Percentiles rank a stretch among this genome's conserved stretches.
These are phyloP conservation scores for Dendrostoma leiphaemia DNA, from an alignment of 2,329 filamentous ascomycete genomes.

Conservation along the genomic window DNA sequence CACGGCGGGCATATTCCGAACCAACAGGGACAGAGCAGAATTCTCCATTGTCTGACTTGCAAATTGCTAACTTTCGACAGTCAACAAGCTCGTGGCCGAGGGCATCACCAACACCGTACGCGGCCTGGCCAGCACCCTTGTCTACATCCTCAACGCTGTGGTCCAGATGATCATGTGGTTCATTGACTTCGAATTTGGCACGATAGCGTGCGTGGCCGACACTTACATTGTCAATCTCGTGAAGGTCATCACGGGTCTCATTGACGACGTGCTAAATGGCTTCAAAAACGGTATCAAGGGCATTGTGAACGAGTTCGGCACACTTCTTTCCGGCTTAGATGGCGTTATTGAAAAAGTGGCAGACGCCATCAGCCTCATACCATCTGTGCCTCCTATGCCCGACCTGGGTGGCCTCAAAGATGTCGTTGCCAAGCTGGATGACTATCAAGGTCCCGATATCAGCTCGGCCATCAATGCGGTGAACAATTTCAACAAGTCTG, in stretches of 20 bases:
- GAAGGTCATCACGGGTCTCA: slow-evolving; percentile 55
- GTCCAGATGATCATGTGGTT: slow-evolving; percentile 88
- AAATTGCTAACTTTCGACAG: slow-evolving; percentile 25
- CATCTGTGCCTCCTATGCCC: too few relatives aligned
- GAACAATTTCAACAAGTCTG: slow-evolving; percentile 69
- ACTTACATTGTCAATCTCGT: slow-evolving; percentile 78
- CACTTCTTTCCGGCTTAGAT: too few relatives aligned
- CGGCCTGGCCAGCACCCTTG: slow-evolving; percentile 75
- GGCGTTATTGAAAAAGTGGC: too few relatives aligned
- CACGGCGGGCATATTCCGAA: too few relatives aligned
- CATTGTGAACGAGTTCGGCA: slow-evolving; percentile 57
- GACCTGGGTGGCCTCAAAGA: slow-evolving; percentile 53
- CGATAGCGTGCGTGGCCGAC: slow-evolving; percentile 86
- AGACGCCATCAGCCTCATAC: too few relatives aligned
- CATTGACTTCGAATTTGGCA: slow-evolving; percentile 87
- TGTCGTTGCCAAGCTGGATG: slow-evolving; percentile 56
- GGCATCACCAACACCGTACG: slow-evolving; percentile 79
- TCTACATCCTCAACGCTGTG: slow-evolving; percentile 76
- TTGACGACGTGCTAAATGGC: slow-evolving; percentile 40
- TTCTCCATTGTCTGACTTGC: too few relatives aligned
- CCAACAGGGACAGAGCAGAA: too few relatives aligned
- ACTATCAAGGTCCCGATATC: slow-evolving; percentile 69
- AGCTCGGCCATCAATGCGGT: slow-evolving; percentile 68
- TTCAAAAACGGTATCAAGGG: slow-evolving; percentile 51
- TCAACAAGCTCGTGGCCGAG: slow-evolving; percentile 80